Base-by-base conservation (phyloP, 2,329 filamentous ascomycete genomes). In the Talaromyces marneffei region DNA sequence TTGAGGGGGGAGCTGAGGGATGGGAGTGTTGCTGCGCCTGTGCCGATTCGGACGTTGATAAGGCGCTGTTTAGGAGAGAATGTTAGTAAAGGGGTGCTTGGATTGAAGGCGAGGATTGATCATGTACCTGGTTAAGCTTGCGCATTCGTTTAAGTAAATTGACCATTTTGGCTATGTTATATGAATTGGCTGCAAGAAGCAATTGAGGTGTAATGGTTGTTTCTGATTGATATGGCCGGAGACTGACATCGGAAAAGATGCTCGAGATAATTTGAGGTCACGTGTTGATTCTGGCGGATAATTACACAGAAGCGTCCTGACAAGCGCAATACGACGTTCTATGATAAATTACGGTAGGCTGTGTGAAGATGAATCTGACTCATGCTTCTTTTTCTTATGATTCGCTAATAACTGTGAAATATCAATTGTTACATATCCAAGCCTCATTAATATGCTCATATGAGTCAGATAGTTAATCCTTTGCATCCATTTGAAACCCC, bases 21-120 rank as follows among this genome's bases (percentile, higher is more conserved):
- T 31, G 93, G 91, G 25, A 99, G 82, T 66, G 91, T 80, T 20
- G 90, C 88, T 46, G 94, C 92, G 61, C 93, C 94, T 31, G 90
- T 87, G 62, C 93, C 94, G 73, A 89, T 82, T 72, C 88, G 86
- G 75, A 97, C 81, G 70, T 82, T 80, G 65, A 94, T 82, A 57
- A 95, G 80, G 25, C 58, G 61, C 89, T 94, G 73, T 40, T 50
- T n/a, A 8, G 10, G 23, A 25, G n/a, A 62, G 25, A 42, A 61
- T 63, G 67, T 74, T 74, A 70, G 68, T 63, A 29, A 25, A n/a
- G 8, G 3, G 33, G 29, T 20, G 12, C 70, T 69, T 72, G 61
- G 53, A 60, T 52, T 64, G 62, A 68, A 42, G 50, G 64, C 65
- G 66, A 39, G 4, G 29, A 58, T 58, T 31, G 20, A 40, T 4